phyloP scores from a whole-genome alignment of 192 early-diverging fungal species.

The Gigaspora rosea region DNA sequence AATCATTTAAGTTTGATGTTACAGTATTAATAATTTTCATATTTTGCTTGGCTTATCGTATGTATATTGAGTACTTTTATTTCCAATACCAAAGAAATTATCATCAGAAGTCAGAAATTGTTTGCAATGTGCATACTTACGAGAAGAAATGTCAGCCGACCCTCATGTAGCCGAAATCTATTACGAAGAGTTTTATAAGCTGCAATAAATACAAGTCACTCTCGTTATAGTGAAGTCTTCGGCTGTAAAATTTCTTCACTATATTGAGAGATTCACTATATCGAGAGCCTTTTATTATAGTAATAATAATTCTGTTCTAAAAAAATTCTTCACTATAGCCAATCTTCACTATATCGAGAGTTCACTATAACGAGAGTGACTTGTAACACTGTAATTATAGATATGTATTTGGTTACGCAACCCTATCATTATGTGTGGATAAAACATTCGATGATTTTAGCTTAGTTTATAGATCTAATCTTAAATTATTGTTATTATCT shows the following conservation, averaged over 20 bases:
- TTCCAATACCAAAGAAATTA: conserved; percentile 46
- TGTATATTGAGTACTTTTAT: conserved; percentile 56
- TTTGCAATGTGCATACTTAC: conserved; percentile 57
- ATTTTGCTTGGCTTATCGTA: conserved; percentile 30
- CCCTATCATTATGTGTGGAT: conserved; percentile 35
- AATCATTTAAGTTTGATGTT: not conserved
- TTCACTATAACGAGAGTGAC: no score
- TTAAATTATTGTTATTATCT: conserved; percentile 43
- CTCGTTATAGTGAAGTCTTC: no score
- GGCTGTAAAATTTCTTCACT: no score
- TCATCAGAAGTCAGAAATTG: conserved; percentile 41
- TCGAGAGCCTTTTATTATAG: no score
- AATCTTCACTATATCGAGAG: no score
- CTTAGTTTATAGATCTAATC: conserved; percentile 39
- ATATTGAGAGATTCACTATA: no score
- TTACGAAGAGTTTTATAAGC: conserved; percentile 40
- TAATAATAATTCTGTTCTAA: no score
- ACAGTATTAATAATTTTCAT: not conserved
- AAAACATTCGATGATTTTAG: conserved; percentile 41
- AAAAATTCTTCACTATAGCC: no score
- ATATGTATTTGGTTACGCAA: conserved; percentile 26
- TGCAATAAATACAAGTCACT: conserved; percentile 34
- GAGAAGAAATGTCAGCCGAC: conserved; percentile 50
- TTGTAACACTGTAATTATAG: conserved; percentile 28
- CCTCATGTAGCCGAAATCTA: conserved; percentile 47